Percentiles rank a stretch among this genome's conserved stretches.
These are phyloP conservation scores for Platismatia glauca DNA, from an alignment of 495 filamentous ascomycete species.

Conservation along the genomic window DNA sequence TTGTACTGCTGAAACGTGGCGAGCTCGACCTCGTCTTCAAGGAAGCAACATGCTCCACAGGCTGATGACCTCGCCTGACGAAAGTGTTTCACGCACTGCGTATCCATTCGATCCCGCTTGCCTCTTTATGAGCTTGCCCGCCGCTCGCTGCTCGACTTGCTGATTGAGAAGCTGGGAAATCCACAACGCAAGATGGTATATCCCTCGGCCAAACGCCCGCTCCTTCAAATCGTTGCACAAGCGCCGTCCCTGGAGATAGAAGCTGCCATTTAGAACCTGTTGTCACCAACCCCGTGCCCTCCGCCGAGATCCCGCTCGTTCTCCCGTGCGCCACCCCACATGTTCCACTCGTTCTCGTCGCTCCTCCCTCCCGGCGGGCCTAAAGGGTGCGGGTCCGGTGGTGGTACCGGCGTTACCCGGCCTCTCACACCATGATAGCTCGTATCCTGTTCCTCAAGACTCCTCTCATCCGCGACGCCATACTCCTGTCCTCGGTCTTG, in stretches of 20 bases:
- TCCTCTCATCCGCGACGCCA: background rate
- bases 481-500: background rate
- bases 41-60: background rate
- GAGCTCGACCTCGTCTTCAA: background rate
- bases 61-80: background rate
- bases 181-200: background rate
- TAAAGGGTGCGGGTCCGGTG: conserved; percentile 18
- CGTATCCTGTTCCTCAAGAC: conserved; percentile 17
- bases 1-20: background rate
- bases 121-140: background rate
- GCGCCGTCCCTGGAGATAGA: background rate
- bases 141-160: background rate
- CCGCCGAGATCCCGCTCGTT: conserved; percentile 16
- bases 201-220: conserved; percentile 1
- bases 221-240: background rate
- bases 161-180: background rate
- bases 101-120: background rate
- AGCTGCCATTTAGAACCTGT: conserved; percentile 12
- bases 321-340: conserved; percentile 8
- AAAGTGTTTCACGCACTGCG: background rate
- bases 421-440: conserved; percentile 14
- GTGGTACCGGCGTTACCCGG: conserved; percentile 9
- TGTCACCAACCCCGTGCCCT: conserved; percentile 17
- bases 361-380: conserved; percentile 15
- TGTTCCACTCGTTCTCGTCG: background rate